Percentiles rank a stretch among this genome's conserved stretches.
Evolutionary conservation across 306 rosid genomes (phyloP).

Genomic region (Styphnolobium japonicum): DNA sequence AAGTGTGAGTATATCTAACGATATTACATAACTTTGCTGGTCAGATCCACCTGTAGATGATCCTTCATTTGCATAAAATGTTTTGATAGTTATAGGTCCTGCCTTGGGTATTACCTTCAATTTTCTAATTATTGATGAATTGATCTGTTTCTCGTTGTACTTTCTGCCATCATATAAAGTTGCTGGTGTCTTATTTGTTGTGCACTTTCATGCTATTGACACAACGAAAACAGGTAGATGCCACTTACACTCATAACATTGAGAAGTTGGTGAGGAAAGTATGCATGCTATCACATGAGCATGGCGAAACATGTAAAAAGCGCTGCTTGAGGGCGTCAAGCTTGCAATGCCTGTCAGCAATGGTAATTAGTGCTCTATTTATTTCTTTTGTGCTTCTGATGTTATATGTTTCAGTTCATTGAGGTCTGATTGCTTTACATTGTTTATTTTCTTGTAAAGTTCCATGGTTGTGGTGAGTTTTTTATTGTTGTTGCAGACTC

Average conservation of each 20-base stretch:
- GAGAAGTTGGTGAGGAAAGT: conserved; percentile 79
- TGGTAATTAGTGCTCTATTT: conserved; percentile 50
- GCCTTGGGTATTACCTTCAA: background rate
- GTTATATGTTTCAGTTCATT: background rate
- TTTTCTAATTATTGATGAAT: background rate
- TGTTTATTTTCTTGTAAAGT: background rate
- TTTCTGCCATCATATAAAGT: background rate
- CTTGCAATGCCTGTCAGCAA: conserved; percentile 97
- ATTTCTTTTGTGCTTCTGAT: background rate
- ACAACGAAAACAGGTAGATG: conserved; percentile 61
- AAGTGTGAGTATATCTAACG: background rate
- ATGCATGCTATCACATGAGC: conserved; percentile 59
- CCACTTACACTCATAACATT: conserved; percentile 74
- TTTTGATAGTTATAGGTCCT: background rate
- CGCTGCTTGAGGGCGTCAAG: conserved; percentile 79
- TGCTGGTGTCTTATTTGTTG: background rate
- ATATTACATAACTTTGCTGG: too few relatives aligned
- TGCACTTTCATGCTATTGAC: conserved; percentile 22
- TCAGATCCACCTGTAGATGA: too few relatives aligned
- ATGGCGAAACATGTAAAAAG: conserved; percentile 56
- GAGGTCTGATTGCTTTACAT: background rate
- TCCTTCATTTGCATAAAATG: background rate
- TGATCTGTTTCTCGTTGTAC: background rate
- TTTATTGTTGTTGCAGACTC: background rate
- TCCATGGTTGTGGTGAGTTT: background rate